phyloP scores from a whole-genome alignment of 1,139 yeast genomes.

The Geotrichum citri-aurantii region DNA sequence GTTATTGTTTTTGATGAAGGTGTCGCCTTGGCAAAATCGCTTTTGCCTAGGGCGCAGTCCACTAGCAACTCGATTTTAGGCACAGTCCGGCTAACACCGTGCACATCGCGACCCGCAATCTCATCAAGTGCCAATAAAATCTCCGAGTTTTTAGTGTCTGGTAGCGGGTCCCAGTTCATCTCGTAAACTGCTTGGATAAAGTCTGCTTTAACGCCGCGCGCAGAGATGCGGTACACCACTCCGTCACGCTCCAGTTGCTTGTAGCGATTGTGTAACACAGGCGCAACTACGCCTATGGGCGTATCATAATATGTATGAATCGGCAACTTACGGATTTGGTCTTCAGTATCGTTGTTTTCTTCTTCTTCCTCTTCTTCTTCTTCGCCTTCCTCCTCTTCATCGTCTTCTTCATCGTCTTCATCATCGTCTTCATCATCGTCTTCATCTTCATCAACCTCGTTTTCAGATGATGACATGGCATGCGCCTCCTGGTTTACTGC shows the following conservation, averaged over 20 bases:
- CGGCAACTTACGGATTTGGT: constrained; percentile 41
- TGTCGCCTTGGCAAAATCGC: constrained; percentile 11
- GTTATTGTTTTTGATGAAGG: neutral
- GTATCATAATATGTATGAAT: constrained; percentile 23
- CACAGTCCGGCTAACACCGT: constrained; percentile 35
- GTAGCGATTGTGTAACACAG: neutral
- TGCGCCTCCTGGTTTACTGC: neutral
- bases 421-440: neutral
- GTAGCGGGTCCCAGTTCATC: constrained; percentile 24
- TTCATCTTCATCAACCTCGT: neutral
- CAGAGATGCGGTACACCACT: constrained; percentile 44
- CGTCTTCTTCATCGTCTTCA: too few species aligned
- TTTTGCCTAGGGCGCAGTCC: constrained; percentile 31
- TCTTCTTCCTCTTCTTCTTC: neutral
- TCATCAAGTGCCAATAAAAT: constrained; percentile 34
- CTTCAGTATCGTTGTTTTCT: constrained; percentile 27
- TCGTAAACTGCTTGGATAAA: constrained; percentile 47
- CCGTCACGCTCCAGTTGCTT: constrained; percentile 1
- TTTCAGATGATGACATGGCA: neutral
- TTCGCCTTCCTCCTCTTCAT: neutral
- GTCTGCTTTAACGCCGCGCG: constrained; percentile 66
- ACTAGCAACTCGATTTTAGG: constrained; percentile 38
- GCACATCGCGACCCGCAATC: constrained; percentile 32
- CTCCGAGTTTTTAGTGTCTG: constrained; percentile 27
- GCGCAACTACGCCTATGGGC: constrained; percentile 3